Percentiles rank a stretch among this genome's conserved stretches.
Conservation (phyloP, 73 alveolate genomes). For the Diophrys appendiculata region DNA sequence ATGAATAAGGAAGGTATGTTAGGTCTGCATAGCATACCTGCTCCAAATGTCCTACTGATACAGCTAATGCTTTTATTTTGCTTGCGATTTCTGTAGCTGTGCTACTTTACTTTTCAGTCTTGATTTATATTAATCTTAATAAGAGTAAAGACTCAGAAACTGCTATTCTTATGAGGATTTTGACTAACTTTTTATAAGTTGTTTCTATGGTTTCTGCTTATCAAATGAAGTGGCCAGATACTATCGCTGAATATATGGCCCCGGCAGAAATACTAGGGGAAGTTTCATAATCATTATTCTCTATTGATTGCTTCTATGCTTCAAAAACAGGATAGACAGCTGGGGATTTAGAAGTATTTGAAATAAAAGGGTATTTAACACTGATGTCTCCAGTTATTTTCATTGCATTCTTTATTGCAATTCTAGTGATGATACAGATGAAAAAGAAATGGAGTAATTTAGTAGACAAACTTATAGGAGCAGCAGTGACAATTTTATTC, state of each 20-base stretch:
- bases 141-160: slow-evolving; percentile 1
- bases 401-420: neutral
- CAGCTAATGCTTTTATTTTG: neutral
- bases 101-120: neutral
- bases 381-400: neutral
- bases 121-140: neutral
- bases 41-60: slow-evolving; percentile 8
- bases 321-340: slow-evolving; percentile 1
- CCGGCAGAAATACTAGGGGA: slow-evolving; percentile 10
- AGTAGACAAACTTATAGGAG: neutral
- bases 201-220: slow-evolving; percentile 40
- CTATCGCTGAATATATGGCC: slow-evolving; percentile 17
- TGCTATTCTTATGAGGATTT: slow-evolving; percentile 29
- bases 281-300: slow-evolving; percentile 3
- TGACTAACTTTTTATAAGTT: slow-evolving; percentile 59
- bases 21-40: too few species aligned
- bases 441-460: slow-evolving; percentile 3
- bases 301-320: slow-evolving; percentile 14
- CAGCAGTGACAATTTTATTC: slow-evolving; percentile 7
- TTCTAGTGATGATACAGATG: neutral
- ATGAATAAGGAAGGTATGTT: too few species aligned
- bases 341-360: neutral
- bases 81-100: neutral
- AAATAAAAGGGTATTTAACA: neutral
- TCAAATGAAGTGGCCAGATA: slow-evolving; percentile 43